These are phyloP conservation scores for Trichoderma atroviride DNA, from an alignment of 2,329 filamentous ascomycete genomes.

Conservation along the genomic window DNA sequence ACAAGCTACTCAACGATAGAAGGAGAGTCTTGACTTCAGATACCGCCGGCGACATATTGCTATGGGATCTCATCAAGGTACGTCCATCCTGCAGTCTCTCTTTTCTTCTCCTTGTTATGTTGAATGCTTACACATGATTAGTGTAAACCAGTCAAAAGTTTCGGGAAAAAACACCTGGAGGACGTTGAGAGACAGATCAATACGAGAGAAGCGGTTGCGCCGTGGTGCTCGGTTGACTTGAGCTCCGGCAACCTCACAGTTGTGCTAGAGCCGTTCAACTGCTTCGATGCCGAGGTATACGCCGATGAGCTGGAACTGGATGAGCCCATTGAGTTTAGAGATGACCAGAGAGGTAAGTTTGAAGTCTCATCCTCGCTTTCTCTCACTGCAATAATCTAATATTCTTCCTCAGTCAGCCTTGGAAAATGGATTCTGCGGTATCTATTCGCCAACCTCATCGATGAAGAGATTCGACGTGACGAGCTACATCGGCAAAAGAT, in stretches of 20 bases:
- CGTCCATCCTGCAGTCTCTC: neutral
- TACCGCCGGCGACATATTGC: conserved; percentile 88
- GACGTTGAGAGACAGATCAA: conserved; percentile 88
- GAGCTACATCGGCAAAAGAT: conserved; percentile 70
- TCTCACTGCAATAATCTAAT: conserved; percentile 31
- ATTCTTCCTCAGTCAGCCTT: conserved; percentile 71
- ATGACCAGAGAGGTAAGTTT: conserved; percentile 85
- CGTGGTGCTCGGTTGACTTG: conserved; percentile 95
- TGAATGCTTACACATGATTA: conserved; percentile 41
- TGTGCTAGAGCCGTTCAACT: conserved; percentile 89
- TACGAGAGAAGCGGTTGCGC: conserved; percentile 83
- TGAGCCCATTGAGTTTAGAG: conserved; percentile 77
- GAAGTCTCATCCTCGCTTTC: neutral
- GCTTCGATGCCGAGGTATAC: conserved; percentile 97
- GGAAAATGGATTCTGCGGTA: conserved; percentile 96
- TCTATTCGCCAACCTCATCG: conserved; percentile 84
- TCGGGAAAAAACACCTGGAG: conserved; percentile 90
- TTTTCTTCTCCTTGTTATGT: too few relatives aligned
- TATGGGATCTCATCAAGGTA: conserved; percentile 93
- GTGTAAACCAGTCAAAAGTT: conserved; percentile 87
- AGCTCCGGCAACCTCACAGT: conserved; percentile 90
- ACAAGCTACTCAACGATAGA: conserved; percentile 87
- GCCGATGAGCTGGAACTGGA: conserved; percentile 81
- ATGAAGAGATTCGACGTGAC: conserved; percentile 86
- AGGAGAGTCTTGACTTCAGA: conserved; percentile 88